Evolutionary conservation across 2,329 filamentous ascomycete species (phyloP), one percentile per base, ranked within the genome.

Genomic region (Beauveria pseudobassiana): DNA sequence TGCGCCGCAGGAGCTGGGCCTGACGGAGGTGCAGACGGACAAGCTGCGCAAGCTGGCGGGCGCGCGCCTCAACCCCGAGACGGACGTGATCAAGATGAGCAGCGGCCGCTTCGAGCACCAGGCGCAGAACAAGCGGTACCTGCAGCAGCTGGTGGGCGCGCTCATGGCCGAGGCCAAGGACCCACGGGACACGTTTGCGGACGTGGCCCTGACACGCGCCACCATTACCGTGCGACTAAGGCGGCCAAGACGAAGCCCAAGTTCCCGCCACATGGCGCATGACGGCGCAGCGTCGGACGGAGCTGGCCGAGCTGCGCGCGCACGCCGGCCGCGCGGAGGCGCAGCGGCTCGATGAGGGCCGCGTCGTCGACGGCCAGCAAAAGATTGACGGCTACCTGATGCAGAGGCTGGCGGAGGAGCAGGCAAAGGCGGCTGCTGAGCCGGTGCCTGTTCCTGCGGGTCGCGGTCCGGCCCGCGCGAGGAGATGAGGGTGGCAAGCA

Each of bases 111-210:
- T 89, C 74, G 86, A 91, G 71, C 90, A 93, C 61, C 89, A 91
- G 71, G 91, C 93, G 20, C 93, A 98, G 78, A 99, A 99, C 80
- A 99, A 98, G 82, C 87, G 91, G n/a, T 95, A 95, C 73, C 81
- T 99, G 24, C 88, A 86, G 59, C 91, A 96, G 69, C 75, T 91
- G 54, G 84, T 98, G 55, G 80, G 88, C 65, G 84, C 81, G 55
- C 77, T 99, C 66, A 77, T 99, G 63, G 79, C 78, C 7, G 87
- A 91, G 71, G 91, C 93, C 63, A 90, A 87, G 80, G 88, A 96
- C 71, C 79, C 82, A 26, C 83, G 78, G 43, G 93, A 99, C 67
- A 89, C 84, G 12, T 97, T 98, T 69, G 87, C 87, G 66, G 95
- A 99, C 72, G 77, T 99, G 34, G 93, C 95, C 2, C 82, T 98